Evolutionary conservation across 805 yeast genomes (phyloP), one percentile per base, ranked within the genome.

Genomic region (Metschnikowia borealis): DNA sequence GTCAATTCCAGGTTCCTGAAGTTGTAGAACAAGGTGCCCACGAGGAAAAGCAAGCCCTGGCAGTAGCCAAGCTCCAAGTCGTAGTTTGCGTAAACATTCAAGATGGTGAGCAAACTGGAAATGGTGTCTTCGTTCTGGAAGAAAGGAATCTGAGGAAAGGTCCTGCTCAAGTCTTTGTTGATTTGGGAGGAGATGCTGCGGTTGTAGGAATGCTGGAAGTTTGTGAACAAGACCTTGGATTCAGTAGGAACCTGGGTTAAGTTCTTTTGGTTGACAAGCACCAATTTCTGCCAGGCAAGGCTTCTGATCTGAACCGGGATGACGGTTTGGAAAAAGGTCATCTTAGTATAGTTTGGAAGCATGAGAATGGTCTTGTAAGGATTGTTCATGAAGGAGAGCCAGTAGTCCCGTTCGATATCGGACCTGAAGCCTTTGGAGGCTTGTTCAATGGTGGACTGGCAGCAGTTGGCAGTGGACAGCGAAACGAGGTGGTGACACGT

Each of bases 41-140:
- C 85, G 41, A 83, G 66, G 57, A 83, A 83, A 23, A 84, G 75
- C 17, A 83, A 66, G 6, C 88, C 88, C 62, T 83, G 88, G 61
- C 88, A 83, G 59, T 83, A 83, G 10, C 88, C 88, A 56, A 83
- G 78, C 56, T 82, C 84, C 47, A 75, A 74, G 64, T 83, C 87
- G 59, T 80, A 83, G 54, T 82, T 79, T 44, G 83, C 80, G 57
- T 79, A 83, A 1, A 85, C 87, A 50, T 83, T 80, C 52, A 83
- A 68, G 31, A 83, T 76, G 26, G 77, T 75, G 36, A 81, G 82
- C 50, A 83, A 74, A 54, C 71, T 69, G 8, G 60, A 53, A 47
- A 78, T 73, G 20, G 81, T 80, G 17, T 68, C 66, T 15, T 62
- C 67, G 32, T 70, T 63, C 40, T 70, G 66, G 64, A 83, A 81